These are phyloP conservation scores for Diaporthe velutina DNA, from an alignment of 2,329 filamentous ascomycete genomes.

Conservation along the genomic window DNA sequence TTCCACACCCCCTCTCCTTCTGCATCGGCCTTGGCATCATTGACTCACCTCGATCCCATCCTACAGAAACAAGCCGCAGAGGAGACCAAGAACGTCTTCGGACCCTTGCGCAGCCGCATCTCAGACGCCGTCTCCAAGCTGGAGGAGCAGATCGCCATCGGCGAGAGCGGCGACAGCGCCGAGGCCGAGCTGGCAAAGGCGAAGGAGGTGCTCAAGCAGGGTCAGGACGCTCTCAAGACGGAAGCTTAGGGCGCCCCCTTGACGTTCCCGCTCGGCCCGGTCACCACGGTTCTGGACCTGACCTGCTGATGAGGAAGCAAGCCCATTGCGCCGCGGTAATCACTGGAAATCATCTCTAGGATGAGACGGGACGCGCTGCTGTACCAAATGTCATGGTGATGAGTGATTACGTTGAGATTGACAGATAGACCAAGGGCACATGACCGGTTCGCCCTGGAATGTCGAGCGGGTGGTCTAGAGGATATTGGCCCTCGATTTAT, in stretches of 20 bases:
- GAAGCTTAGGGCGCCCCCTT: conserved; percentile 35
- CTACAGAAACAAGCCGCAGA: conserved; percentile 81
- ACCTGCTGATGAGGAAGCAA: neutral
- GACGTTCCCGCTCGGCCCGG: neutral
- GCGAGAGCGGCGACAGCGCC: conserved; percentile 55
- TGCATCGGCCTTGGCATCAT: neutral
- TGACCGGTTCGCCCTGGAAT: neutral
- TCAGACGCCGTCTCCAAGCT: conserved; percentile 78
- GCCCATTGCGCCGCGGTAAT: neutral
- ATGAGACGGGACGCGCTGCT: neutral
- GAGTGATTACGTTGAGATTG: too few relatives aligned
- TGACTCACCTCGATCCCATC: conserved; percentile 3
- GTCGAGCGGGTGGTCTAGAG: too few relatives aligned
- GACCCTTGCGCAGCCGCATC: conserved; percentile 78
- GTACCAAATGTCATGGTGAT: neutral
- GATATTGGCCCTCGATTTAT: neutral
- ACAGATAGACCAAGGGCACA: neutral
- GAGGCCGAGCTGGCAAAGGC: conserved; percentile 68
- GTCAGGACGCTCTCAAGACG: conserved; percentile 55
- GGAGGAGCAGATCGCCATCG: conserved; percentile 80
- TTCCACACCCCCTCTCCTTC: neutral
- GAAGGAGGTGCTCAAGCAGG: conserved; percentile 64
- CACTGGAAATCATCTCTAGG: too few relatives aligned
- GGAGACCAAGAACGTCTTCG: conserved; percentile 89
- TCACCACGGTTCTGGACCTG: conserved; percentile 33